Conservation (phyloP, 2,329 filamentous ascomycete genomes). For the Colletotrichum brevisporum region DNA sequence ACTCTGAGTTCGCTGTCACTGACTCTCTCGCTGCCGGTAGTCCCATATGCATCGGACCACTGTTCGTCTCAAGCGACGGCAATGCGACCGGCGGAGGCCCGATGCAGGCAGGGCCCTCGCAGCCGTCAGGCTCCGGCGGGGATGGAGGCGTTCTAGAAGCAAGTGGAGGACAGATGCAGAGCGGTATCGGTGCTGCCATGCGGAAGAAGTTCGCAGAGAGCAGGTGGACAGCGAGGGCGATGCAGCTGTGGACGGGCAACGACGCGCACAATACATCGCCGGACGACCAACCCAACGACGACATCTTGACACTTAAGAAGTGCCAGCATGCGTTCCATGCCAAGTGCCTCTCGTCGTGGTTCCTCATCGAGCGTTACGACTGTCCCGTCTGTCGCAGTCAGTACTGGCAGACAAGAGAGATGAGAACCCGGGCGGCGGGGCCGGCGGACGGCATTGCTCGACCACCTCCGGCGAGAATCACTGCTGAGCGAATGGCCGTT, state of each 20-base stretch:
- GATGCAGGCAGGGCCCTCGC: constrained; percentile 17
- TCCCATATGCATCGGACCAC: constrained; percentile 52
- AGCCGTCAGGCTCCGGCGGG: constrained; percentile 2
- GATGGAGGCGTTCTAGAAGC: constrained; percentile 14
- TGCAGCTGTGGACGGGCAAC: constrained; percentile 16
- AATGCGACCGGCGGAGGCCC: constrained; percentile 4
- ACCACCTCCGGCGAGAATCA: constrained; percentile 16
- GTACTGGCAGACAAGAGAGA: constrained; percentile 48
- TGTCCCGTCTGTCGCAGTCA: constrained; percentile 56
- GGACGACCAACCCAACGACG: constrained; percentile 43
- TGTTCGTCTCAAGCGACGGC: constrained; percentile 41
- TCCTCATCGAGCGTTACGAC: constrained; percentile 51
- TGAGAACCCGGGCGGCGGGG: constrained; percentile 19
- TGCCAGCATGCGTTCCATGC: constrained; percentile 58
- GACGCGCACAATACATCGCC: background rate
- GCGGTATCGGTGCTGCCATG: background rate
- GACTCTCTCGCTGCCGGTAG: constrained; percentile 40
- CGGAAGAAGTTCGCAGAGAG: background rate
- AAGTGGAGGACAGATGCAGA: constrained; percentile 2
- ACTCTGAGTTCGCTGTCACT: constrained; percentile 8
- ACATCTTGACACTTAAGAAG: constrained; percentile 53
- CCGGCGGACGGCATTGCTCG: constrained; percentile 2
- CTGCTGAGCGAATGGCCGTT: constrained; percentile 1
- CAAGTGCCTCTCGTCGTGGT: constrained; percentile 57
- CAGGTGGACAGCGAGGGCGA: constrained; percentile 15